Conservation (phyloP, 2,329 filamentous ascomycete species). For the Arthrobotrys megalospora region DNA sequence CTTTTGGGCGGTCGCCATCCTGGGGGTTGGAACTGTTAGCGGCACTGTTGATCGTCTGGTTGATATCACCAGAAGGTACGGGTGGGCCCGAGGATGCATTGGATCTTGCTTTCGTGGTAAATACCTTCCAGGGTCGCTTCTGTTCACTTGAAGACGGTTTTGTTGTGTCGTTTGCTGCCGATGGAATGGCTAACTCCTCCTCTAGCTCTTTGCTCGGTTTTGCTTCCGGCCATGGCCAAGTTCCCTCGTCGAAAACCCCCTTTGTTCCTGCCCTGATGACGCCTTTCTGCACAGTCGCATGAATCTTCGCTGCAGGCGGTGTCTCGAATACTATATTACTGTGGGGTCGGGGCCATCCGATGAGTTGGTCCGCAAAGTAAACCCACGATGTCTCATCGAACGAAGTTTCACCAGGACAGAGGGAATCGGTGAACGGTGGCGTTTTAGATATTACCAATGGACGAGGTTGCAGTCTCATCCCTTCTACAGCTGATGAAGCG, state of each 20-base stretch:
- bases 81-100: slow-evolving; percentile 23
- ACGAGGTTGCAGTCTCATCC: slow-evolving; percentile 51
- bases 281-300: slow-evolving; percentile 38
- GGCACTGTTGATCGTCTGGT: background rate
- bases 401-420: slow-evolving; percentile 36
- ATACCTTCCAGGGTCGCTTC: slow-evolving; percentile 56
- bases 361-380: slow-evolving; percentile 44
- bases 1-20: background rate
- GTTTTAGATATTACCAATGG: slow-evolving; percentile 43
- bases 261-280: slow-evolving; percentile 44
- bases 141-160: background rate
- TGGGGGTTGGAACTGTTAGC: slow-evolving; percentile 32
- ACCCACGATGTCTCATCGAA: slow-evolving; percentile 51
- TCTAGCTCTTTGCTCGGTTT: background rate
- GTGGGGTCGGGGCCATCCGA: slow-evolving; percentile 22
- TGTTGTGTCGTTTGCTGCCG: background rate
- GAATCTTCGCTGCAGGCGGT: background rate
- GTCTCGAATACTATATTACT: slow-evolving; percentile 6
- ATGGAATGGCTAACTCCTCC: background rate
- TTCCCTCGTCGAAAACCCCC: slow-evolving; percentile 47
- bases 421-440: slow-evolving; percentile 50
- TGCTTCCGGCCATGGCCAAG: slow-evolving; percentile 24
- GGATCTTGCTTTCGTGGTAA: slow-evolving; percentile 55
- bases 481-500: slow-evolving; percentile 39
- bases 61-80: background rate